phyloP scores from a whole-genome alignment of 805 yeast genomes.

The Saturnispora ahearnii region DNA sequence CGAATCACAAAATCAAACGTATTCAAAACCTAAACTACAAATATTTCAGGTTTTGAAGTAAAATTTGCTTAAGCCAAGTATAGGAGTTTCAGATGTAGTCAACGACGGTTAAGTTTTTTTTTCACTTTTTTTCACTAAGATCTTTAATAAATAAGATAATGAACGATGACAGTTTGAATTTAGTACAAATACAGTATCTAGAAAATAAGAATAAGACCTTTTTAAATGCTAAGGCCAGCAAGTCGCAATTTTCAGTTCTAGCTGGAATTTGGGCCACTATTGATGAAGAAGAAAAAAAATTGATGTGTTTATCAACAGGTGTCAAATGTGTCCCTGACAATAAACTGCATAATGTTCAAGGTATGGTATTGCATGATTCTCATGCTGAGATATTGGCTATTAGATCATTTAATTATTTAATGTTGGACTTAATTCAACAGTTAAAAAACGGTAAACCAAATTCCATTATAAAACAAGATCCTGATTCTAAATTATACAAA shows the following conservation, averaged over 20 bases:
- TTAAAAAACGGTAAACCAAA: constrained; percentile 11
- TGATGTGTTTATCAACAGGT: constrained; percentile 45
- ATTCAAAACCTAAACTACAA: too few species aligned
- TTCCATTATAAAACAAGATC: constrained; percentile 7
- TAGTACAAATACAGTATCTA: not conserved
- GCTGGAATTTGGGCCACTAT: constrained; percentile 50
- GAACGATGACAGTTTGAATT: not conserved
- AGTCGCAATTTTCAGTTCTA: constrained; percentile 77
- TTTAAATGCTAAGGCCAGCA: constrained; percentile 35
- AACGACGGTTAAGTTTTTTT: not conserved
- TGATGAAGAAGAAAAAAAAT: not conserved
- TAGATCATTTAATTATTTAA: constrained; percentile 55
- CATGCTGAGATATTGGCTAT: constrained; percentile 83
- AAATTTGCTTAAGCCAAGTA: too few species aligned
- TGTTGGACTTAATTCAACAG: constrained; percentile 40
- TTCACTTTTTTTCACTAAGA: not conserved
- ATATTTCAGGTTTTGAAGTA: too few species aligned
- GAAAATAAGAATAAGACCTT: not conserved
- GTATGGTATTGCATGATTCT: constrained; percentile 69
- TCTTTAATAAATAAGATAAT: not conserved
- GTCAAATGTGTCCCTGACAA: constrained; percentile 65
- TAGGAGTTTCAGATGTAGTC: not conserved
- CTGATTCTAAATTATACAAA: constrained; percentile 17
- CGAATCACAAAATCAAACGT: too few species aligned
- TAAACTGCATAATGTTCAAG: constrained; percentile 32